Evolutionary conservation across 768 basidiomycete species (phyloP).

Genomic region (Calocera viscosa): DNA sequence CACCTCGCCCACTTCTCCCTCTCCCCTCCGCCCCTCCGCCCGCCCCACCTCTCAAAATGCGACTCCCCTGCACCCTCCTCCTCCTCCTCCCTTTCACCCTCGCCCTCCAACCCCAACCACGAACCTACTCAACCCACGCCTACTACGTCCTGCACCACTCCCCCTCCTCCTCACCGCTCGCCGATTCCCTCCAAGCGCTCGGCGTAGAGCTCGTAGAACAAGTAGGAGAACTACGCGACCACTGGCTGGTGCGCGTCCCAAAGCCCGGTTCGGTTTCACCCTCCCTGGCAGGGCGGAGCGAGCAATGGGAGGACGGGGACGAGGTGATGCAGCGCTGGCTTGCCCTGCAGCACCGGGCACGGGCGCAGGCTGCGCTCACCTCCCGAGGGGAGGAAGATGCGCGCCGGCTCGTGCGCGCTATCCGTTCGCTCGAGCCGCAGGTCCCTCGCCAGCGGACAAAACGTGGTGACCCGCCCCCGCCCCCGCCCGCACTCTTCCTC

Average conservation of each 20-base stretch:
- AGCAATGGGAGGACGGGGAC: slow-evolving; percentile 26
- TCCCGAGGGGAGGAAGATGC: slow-evolving; percentile 28
- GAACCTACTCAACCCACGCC: slow-evolving; percentile 37
- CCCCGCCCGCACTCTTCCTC: slow-evolving; percentile 41
- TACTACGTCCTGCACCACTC: slow-evolving; percentile 52
- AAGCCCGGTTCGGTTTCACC: too few species aligned
- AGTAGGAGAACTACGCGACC: slow-evolving; percentile 64
- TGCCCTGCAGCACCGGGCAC: slow-evolving; percentile 18
- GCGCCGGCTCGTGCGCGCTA: slow-evolving; percentile 36
- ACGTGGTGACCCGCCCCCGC: slow-evolving; percentile 28
- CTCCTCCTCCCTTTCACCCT: neutral
- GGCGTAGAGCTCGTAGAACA: slow-evolving; percentile 79
- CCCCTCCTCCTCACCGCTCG: slow-evolving; percentile 35
- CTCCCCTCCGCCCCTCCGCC: neutral
- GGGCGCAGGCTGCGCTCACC: slow-evolving; percentile 23
- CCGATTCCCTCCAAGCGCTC: slow-evolving; percentile 46
- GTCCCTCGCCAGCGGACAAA: slow-evolving; percentile 54
- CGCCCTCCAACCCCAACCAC: slow-evolving; percentile 6
- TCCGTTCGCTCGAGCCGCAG: slow-evolving; percentile 52
- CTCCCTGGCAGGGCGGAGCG: slow-evolving; percentile 1
- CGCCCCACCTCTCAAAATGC: slow-evolving; percentile 12
- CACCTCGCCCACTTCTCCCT: neutral
- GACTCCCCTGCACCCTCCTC: slow-evolving; percentile 5
- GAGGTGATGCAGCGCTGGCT: slow-evolving; percentile 37
- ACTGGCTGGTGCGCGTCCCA: slow-evolving; percentile 69